phyloP scores from a whole-genome alignment of 306 rosid species.

The Cyamopsis tetragonoloba region DNA sequence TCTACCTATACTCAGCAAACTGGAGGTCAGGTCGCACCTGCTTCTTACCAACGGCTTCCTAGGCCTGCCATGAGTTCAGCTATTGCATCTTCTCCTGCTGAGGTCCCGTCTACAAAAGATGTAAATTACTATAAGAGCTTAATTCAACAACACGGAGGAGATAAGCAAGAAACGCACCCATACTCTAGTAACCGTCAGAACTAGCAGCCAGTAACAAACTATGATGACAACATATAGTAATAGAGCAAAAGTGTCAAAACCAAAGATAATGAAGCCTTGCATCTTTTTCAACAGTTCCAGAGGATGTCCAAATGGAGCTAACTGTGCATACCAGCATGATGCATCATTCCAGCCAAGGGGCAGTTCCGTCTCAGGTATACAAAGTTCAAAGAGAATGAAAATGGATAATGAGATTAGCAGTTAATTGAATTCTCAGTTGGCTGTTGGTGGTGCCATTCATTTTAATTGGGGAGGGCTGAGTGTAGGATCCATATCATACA shows the following conservation, averaged over 20 bases:
- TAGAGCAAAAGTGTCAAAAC: slow-evolving; percentile 55
- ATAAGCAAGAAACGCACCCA: slow-evolving; percentile 55
- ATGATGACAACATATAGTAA: slow-evolving; percentile 44
- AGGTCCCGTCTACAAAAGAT: slow-evolving; percentile 57
- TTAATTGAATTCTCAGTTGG: slow-evolving; percentile 28
- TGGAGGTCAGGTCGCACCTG: slow-evolving; percentile 37
- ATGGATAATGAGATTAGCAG: slow-evolving; percentile 80
- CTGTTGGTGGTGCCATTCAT: slow-evolving; percentile 10
- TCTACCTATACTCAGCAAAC: slow-evolving; percentile 39
- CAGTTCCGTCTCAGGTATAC: slow-evolving; percentile 43
- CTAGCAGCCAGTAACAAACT: slow-evolving; percentile 45
- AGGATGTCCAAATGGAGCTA: slow-evolving; percentile 88
- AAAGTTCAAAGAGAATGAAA: slow-evolving; percentile 70
- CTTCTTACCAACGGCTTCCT: slow-evolving; percentile 43
- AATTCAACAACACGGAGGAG: slow-evolving; percentile 96
- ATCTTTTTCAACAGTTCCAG: slow-evolving; percentile 78
- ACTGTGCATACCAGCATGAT: slow-evolving; percentile 84
- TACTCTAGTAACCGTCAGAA: slow-evolving; percentile 37
- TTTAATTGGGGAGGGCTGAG: slow-evolving; percentile 13
- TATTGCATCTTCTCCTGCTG: slow-evolving; percentile 39
- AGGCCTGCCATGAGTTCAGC: slow-evolving; percentile 26
- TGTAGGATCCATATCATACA: slow-evolving; percentile 5
- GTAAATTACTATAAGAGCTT: slow-evolving; percentile 76
- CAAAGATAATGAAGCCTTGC: slow-evolving; percentile 90
- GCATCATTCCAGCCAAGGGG: slow-evolving; percentile 52